Conservation (phyloP, 2,329 filamentous ascomycete species). For the Penicillium sp. region DNA sequence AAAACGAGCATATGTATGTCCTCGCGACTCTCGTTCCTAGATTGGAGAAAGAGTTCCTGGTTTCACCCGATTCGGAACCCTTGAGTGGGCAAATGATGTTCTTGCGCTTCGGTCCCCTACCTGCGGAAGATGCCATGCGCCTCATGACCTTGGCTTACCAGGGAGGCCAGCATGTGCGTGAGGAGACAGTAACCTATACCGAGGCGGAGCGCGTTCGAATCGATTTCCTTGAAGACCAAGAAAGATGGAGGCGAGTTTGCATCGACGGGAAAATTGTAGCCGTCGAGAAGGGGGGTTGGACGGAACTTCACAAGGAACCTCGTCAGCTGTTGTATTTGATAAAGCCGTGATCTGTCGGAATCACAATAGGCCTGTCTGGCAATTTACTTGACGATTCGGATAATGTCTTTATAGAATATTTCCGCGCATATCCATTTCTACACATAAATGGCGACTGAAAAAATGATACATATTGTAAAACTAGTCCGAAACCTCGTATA, state of each 20-base stretch:
- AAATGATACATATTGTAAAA: too few relatives aligned
- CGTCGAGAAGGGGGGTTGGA: constrained; percentile 65
- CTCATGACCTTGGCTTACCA: constrained; percentile 66
- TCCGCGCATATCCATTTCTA: too few relatives aligned
- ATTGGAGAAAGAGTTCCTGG: constrained; percentile 74
- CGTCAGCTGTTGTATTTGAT: constrained; percentile 20
- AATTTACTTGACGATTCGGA: neutral
- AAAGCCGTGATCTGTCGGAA: neutral
- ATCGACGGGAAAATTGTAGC: constrained; percentile 86
- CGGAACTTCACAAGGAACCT: constrained; percentile 53
- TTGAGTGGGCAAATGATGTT: constrained; percentile 67
- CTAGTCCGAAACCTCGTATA: too few relatives aligned
- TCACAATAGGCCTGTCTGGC: neutral
- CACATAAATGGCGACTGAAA: too few relatives aligned
- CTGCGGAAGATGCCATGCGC: constrained; percentile 64
- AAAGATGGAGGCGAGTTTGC: constrained; percentile 76
- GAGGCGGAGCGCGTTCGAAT: constrained; percentile 64
- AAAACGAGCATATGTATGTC: constrained; percentile 65
- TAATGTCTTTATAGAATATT: neutral
- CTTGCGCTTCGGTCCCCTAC: constrained; percentile 67
- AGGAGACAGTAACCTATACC: constrained; percentile 63
- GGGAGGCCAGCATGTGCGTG: constrained; percentile 52
- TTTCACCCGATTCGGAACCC: constrained; percentile 68
- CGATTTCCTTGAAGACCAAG: constrained; percentile 56
- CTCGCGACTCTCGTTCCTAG: constrained; percentile 73